Evolutionary conservation across 495 filamentous ascomycete genomes (phyloP).

Genomic region (Friedmanniomyces endolithicus): DNA sequence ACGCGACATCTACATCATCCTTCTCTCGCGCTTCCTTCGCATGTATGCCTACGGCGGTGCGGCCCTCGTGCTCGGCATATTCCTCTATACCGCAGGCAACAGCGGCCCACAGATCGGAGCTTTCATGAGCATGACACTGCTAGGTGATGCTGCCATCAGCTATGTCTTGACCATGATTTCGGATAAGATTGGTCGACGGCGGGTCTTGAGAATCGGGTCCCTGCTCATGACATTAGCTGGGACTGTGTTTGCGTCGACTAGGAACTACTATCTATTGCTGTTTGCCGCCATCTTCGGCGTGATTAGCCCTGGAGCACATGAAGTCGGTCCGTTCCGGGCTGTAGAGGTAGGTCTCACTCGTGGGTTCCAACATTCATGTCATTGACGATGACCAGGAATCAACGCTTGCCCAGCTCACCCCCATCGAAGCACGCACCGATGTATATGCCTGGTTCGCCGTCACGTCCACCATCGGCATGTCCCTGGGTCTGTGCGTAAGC

Average conservation of each 20-base stretch:
- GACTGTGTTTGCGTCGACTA: constrained; percentile 50
- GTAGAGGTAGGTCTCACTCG: constrained; percentile 30
- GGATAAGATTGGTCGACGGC: constrained; percentile 56
- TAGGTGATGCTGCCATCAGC: constrained; percentile 67
- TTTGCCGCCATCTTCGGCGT: constrained; percentile 64
- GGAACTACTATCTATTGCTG: constrained; percentile 62
- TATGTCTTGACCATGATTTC: constrained; percentile 62
- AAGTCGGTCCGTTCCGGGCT: constrained; percentile 46
- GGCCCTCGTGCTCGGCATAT: constrained; percentile 59
- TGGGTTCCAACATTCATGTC: neutral
- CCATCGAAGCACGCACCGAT: constrained; percentile 48
- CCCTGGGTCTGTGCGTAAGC: constrained; percentile 49
- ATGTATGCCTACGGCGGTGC: constrained; percentile 68
- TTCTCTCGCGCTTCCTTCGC: constrained; percentile 61
- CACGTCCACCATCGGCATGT: constrained; percentile 50
- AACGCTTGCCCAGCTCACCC: constrained; percentile 59
- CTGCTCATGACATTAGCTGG: constrained; percentile 55
- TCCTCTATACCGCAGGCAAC: constrained; percentile 50
- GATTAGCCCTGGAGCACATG: constrained; percentile 48
- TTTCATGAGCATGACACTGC: constrained; percentile 74
- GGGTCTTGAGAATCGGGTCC: constrained; percentile 52
- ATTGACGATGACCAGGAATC: constrained; percentile 48
- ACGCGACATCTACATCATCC: constrained; percentile 59
- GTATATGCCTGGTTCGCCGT: constrained; percentile 75
- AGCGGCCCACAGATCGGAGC: constrained; percentile 56